These are phyloP conservation scores for Penicillium lagena DNA, from an alignment of 495 filamentous ascomycete genomes.

Conservation along the genomic window DNA sequence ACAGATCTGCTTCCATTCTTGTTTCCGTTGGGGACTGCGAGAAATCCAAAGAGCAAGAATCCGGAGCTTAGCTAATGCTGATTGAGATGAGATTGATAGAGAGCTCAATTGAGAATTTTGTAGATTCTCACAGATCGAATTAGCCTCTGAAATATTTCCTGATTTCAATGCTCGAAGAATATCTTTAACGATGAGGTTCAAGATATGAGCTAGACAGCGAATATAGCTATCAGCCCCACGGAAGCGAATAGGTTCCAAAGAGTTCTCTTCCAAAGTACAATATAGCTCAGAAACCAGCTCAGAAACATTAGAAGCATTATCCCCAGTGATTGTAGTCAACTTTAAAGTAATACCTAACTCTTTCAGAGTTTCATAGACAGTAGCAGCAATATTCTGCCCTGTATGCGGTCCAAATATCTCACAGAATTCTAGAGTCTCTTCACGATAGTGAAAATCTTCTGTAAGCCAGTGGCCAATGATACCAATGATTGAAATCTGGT, in stretches of 20 bases:
- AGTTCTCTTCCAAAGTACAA: neutral
- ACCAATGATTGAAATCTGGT: slow-evolving; percentile 8
- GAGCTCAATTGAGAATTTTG: too few species aligned
- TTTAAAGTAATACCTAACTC: slow-evolving; percentile 29
- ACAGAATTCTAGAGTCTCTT: slow-evolving; percentile 4
- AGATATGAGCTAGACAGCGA: slow-evolving; percentile 8
- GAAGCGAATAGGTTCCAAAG: neutral
- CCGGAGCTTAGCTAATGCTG: slow-evolving; percentile 3
- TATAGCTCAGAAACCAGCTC: slow-evolving; percentile 3
- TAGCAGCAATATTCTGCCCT: slow-evolving; percentile 7
- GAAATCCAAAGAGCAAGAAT: slow-evolving; percentile 8
- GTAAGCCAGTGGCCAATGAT: slow-evolving; percentile 9
- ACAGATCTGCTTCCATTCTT: slow-evolving; percentile 5
- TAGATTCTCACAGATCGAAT: too few species aligned
- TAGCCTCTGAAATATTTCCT: too few species aligned
- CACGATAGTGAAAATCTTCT: slow-evolving; percentile 6
- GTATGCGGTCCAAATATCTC: slow-evolving; percentile 7
- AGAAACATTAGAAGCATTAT: slow-evolving; percentile 6
- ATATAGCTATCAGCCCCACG: slow-evolving; percentile 7
- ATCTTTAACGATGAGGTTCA: slow-evolving; percentile 9
- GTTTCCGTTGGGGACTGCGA: slow-evolving; percentile 6
- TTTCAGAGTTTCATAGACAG: slow-evolving; percentile 1
- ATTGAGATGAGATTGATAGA: neutral
- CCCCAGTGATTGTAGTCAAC: slow-evolving; percentile 51
- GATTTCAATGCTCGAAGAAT: slow-evolving; percentile 4